Evolutionary conservation across 176 grass and related monocot genomes (phyloP), one percentile per base, ranked within the genome.

Genomic region (Oryza meyeriana): DNA sequence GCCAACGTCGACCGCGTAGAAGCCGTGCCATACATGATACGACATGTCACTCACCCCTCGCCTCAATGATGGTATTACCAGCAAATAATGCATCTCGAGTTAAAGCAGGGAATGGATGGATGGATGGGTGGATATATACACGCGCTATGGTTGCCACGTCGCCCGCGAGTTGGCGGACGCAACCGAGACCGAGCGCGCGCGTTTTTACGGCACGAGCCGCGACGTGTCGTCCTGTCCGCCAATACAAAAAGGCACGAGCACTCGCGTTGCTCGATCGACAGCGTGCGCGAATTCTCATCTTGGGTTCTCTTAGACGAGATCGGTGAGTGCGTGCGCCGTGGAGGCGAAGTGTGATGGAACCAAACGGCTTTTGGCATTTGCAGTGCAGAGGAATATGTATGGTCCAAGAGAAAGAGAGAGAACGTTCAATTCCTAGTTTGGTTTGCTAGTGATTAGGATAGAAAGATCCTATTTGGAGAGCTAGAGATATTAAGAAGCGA

Each of bases 181-280:
- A 4, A 36, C 35, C n/a, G n/a, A n/a, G n/a, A 58, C 39, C 8
- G 40, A 27, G 31, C 32, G 52, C 29, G 31, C 32, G 52, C 29
- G 78, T 29, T 42, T 61, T 24, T 28, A 20, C 26, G 14, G 59
- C 5, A 12, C 33, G 18, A 34, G 58, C 67, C 66, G 0, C 44
- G 44, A 59, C 66, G 88, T 82, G 88, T 45, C 59, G 44, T 45
- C 78, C 7, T 36, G 66, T 36, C 17, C 36, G 47, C 79, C 83
- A 73, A 36, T 44, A 32, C 12, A 33, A 16, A 72, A 41, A 12
- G 40, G 41, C 10, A 11, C 4, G 40, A 3, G 75, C 39, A 47
- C 16, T 17, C 27, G 39, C 75, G 26, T 8, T 17, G 55, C 50
- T 12, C 10, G 11, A 27, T 47, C 13, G 25, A 29, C 16, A 47